phyloP scores from a whole-genome alignment of 192 early-diverging fungal genomes.

The Coemansia sp. region DNA sequence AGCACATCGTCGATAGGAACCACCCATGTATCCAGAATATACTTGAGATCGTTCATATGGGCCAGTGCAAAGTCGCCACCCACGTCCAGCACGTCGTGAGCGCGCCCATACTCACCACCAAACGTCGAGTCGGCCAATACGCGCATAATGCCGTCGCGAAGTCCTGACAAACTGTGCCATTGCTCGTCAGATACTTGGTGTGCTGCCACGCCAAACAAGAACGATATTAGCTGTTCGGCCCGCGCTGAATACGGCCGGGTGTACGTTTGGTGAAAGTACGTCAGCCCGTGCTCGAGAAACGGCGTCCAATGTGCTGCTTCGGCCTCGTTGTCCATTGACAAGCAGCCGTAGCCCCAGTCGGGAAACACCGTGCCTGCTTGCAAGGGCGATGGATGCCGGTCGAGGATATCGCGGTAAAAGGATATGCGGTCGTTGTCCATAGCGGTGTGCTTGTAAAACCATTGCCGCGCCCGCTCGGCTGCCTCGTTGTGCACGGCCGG shows the following conservation, averaged over 20 bases:
- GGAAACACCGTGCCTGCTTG: constrained; percentile 52
- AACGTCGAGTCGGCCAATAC: constrained; percentile 47
- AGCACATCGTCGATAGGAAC: constrained; percentile 48
- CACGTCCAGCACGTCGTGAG: constrained; percentile 50
- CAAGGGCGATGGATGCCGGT: constrained; percentile 32
- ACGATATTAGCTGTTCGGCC: constrained; percentile 42
- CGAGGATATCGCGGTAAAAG: constrained; percentile 26
- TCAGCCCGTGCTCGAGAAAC: constrained; percentile 39
- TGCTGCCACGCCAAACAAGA: constrained; percentile 50
- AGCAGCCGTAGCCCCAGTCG: constrained; percentile 56
- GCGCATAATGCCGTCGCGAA: constrained; percentile 48
- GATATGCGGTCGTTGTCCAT: constrained; percentile 1
- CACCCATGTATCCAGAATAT: constrained; percentile 39
- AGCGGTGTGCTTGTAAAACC: constrained; percentile 20
- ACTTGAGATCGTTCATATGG: constrained; percentile 40
- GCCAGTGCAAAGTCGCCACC: constrained; percentile 55
- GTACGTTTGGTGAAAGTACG: constrained; percentile 22
- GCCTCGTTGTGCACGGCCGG: constrained; percentile 56
- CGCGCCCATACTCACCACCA: constrained; percentile 32
- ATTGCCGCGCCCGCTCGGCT: constrained; percentile 51
- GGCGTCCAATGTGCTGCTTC: constrained; percentile 55
- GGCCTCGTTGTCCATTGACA: constrained; percentile 48
- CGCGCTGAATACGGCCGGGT: constrained; percentile 10
- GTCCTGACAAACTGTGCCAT: constrained; percentile 50
- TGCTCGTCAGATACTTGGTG: constrained; percentile 54